phyloP scores from a whole-genome alignment of 2,329 filamentous ascomycete species.

The Colletotrichum tabaci region DNA sequence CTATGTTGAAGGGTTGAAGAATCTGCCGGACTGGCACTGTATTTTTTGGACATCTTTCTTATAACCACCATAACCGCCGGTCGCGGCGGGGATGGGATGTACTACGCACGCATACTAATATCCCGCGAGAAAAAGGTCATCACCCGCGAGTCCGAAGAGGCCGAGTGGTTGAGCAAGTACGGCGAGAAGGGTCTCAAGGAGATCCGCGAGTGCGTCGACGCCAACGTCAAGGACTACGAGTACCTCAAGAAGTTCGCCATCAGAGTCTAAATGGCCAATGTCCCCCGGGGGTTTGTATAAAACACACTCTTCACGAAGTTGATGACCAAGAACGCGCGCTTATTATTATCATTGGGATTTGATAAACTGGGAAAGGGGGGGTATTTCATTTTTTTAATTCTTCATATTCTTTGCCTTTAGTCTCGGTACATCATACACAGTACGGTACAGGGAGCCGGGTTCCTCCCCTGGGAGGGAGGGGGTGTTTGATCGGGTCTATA shows the following conservation, averaged over 20 bases:
- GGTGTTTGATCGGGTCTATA: slow-evolving; percentile 17
- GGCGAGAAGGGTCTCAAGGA: slow-evolving; percentile 79
- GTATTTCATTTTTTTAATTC: not conserved
- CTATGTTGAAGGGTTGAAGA: not conserved
- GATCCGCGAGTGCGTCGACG: slow-evolving; percentile 80
- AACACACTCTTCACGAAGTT: slow-evolving; percentile 30
- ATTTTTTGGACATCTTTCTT: not conserved
- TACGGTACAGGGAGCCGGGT: not conserved
- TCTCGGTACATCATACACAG: not conserved
- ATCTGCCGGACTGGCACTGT: slow-evolving; percentile 5
- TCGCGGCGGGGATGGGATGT: slow-evolving; percentile 6
- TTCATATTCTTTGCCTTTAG: not conserved
- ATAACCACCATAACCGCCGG: not conserved
- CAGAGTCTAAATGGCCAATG: slow-evolving; percentile 61
- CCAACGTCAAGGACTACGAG: slow-evolving; percentile 82
- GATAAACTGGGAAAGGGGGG: slow-evolving; percentile 2
- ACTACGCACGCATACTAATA: slow-evolving; percentile 35
- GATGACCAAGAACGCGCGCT: slow-evolving; percentile 34
- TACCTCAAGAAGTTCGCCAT: slow-evolving; percentile 85
- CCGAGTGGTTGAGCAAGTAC: slow-evolving; percentile 82
- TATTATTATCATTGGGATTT: not conserved
- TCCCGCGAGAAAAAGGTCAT: slow-evolving; percentile 68
- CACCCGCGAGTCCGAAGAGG: slow-evolving; percentile 76
- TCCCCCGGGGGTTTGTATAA: not conserved
- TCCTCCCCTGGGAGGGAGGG: not conserved